A percentile compares a stretch with the other conserved stretches of the same genome.
phyloP scores from a whole-genome alignment of 495 filamentous ascomycete genomes.

The Hypoxylon fuscum region DNA sequence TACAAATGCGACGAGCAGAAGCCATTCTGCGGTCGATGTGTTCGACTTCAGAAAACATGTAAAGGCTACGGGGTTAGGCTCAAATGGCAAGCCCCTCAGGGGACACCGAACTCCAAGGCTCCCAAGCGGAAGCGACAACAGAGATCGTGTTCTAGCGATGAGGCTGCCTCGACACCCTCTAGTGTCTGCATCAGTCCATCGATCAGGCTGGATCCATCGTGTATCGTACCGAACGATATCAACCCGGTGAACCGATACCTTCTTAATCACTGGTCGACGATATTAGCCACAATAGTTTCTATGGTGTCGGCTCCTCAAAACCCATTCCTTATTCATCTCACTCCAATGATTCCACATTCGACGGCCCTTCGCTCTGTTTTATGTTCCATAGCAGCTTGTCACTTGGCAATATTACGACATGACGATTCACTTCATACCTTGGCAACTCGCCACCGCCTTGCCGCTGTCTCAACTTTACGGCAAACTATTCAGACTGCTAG shows the following conservation, averaged over 20 bases:
- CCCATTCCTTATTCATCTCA: constrained; percentile 42
- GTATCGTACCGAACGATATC: constrained; percentile 27
- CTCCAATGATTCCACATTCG: constrained; percentile 41
- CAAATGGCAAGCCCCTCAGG: constrained; percentile 35
- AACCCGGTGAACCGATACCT: constrained; percentile 30
- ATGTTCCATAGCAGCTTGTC: constrained; percentile 41
- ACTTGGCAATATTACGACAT: constrained; percentile 36
- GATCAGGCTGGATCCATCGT: constrained; percentile 13
- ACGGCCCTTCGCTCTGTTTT: constrained; percentile 38
- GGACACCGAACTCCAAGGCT: constrained; percentile 20
- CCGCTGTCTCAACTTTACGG: constrained; percentile 34
- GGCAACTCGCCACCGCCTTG: constrained; percentile 34
- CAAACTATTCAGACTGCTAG: constrained; percentile 33
- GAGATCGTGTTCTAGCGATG: not conserved
- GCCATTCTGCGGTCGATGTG: constrained; percentile 42
- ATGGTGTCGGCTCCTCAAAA: constrained; percentile 35
- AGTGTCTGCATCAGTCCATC: not conserved
- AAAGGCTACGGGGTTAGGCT: constrained; percentile 44
- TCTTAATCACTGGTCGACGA: constrained; percentile 45
- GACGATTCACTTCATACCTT: constrained; percentile 37
- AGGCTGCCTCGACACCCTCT: not conserved
- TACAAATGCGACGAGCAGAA: constrained; percentile 46
- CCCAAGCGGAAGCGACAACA: constrained; percentile 18
- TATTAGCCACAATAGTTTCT: constrained; percentile 37
- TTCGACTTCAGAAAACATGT: constrained; percentile 37